Percentiles rank a stretch among this genome's conserved stretches.
Evolutionary conservation across 768 basidiomycete genomes (phyloP).

Genomic region (Cantharellus anzutake): DNA sequence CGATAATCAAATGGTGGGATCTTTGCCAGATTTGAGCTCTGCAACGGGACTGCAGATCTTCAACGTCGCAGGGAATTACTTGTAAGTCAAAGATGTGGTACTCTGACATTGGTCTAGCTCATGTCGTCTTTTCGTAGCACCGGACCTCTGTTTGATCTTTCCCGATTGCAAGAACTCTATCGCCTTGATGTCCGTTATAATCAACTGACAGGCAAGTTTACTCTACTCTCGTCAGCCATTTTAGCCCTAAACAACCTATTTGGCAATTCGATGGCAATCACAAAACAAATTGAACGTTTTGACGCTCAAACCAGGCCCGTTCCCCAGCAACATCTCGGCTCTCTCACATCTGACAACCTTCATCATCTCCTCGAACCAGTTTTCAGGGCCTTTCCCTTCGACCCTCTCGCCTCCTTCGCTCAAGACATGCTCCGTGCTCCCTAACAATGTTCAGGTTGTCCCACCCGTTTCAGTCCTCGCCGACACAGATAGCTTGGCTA

Average conservation of each 20-base stretch:
- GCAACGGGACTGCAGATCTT: constrained; percentile 2
- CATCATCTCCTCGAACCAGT: neutral
- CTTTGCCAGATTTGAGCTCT: neutral
- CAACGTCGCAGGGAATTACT: constrained; percentile 1
- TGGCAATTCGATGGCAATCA: neutral
- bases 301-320: neutral
- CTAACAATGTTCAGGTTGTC: constrained; percentile 3
- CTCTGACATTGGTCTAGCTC: neutral
- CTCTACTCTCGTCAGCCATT: neutral
- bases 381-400: constrained; percentile 2
- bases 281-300: neutral
- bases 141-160: constrained; percentile 2
- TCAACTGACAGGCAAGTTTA: neutral
- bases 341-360: neutral
- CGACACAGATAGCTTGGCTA: neutral
- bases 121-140: neutral
- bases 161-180: neutral
- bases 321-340: neutral
- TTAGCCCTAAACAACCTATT: too few species aligned
- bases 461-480: neutral
- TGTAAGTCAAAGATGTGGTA: neutral
- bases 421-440: neutral
- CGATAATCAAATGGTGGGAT: neutral
- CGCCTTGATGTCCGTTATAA: constrained; percentile 3
- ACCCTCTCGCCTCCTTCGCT: constrained; percentile 1